Base-by-base conservation (phyloP, 352 stramenopile genomes). In the Aphanomyces invadans region DNA sequence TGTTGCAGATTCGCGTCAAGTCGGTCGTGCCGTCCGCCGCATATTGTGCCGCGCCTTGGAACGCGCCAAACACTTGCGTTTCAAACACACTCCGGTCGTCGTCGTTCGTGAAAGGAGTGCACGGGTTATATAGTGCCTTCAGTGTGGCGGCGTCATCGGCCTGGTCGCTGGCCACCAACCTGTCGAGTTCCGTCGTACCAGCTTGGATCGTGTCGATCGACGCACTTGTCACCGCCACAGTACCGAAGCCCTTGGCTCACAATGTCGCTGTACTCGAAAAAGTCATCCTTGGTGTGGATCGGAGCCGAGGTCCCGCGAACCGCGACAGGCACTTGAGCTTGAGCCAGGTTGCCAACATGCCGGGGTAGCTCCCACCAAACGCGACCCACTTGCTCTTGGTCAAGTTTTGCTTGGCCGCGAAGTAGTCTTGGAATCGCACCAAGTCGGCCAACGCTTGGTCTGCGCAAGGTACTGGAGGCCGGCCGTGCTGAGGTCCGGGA, bases 281-380 rank as follows among this genome's bases (percentile, higher is more conserved):
- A 75, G 12, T 82, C 87, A n/a, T 85, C 72, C 12, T 83, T 91
- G 31, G 75, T 79, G 71, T 92, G 70, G 17, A 92, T 33, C 10
- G 86, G 84, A 55, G 93, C 91, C 28, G 80, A 80, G 21, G 87
- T 72, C 49, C 49, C 3, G 26, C 49, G 10, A 57, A 31, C 4
- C 23, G 28, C 23, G 83, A 73, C 15, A 95, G 92, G 74, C 98
- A 98, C 77, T 97, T 97, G 72, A 98, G 95, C n/a, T 95, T 86
- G 65, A 97, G 87, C 90, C 93, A 98, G 31, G 88, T 76, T 15
- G 88, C 87, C 5, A 99, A 78, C 95, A 98, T 98, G 5, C 96
- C 96, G 25, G 95, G 92, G 70, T 98, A 98, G 66, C 78, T 95
- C n/a, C 95, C 95, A 31, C 96, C 96, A 74, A 98, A 98, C 0